Conservation (phyloP, 2,329 filamentous ascomycete species). For the Colletotrichum endophyticum region DNA sequence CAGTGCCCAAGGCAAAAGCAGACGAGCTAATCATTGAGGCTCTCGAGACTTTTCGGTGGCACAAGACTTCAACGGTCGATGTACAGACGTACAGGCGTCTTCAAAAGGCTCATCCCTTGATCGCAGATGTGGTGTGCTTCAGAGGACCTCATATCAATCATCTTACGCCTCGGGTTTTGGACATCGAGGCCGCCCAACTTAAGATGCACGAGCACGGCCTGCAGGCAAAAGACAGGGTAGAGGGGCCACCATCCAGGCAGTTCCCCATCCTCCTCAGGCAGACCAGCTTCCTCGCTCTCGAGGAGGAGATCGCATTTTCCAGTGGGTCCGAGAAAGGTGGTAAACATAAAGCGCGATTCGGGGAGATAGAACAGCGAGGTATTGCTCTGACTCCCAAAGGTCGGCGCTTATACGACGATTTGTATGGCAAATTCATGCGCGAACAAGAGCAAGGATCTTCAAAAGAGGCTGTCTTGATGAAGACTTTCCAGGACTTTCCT, state of each 20-base stretch:
- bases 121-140: constrained; percentile 51
- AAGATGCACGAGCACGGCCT: constrained; percentile 46
- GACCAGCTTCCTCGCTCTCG: constrained; percentile 56
- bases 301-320: constrained; percentile 49
- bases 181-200: constrained; percentile 49
- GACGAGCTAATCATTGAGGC: constrained; percentile 44
- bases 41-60: constrained; percentile 53
- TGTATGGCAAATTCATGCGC: constrained; percentile 31
- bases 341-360: constrained; percentile 53
- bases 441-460: neutral
- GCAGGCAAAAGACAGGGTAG: constrained; percentile 51
- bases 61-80: constrained; percentile 41
- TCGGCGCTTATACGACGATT: constrained; percentile 49
- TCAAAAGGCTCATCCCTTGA: constrained; percentile 46
- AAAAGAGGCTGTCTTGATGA: constrained; percentile 14
- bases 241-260: constrained; percentile 49
- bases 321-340: constrained; percentile 28
- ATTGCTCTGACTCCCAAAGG: constrained; percentile 52
- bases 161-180: constrained; percentile 53
- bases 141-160: constrained; percentile 56
- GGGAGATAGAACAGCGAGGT: constrained; percentile 58
- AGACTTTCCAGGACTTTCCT: constrained; percentile 41
- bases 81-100: constrained; percentile 45
- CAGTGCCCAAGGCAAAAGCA: constrained; percentile 23
- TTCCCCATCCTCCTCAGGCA: constrained; percentile 55